These are phyloP conservation scores for Acanthamoeba castellanii DNA, from an alignment of 208 protist species.

Conservation along the genomic window DNA sequence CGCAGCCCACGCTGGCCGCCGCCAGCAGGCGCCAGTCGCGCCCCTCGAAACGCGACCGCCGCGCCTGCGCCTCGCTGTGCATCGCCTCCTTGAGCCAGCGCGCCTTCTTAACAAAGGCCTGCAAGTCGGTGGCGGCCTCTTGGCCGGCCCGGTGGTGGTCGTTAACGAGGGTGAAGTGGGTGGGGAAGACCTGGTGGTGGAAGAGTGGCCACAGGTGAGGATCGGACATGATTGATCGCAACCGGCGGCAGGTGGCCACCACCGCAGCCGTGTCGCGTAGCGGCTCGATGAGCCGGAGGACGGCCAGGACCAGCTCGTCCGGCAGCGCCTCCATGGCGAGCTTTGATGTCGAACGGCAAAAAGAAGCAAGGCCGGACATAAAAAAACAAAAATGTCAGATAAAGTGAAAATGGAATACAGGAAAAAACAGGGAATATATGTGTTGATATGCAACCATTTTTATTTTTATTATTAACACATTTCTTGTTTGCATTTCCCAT, in stretches of 20 bases:
- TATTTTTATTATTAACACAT: too few species aligned
- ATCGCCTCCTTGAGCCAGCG: background rate
- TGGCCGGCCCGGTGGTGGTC: too few species aligned
- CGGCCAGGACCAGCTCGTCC: background rate
- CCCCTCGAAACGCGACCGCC: background rate
- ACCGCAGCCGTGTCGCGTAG: background rate
- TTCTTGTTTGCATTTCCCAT: too few species aligned
- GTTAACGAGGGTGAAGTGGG: background rate
- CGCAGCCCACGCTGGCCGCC: background rate
- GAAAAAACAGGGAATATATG: too few species aligned
- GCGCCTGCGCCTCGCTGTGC: background rate
- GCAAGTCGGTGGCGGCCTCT: background rate
- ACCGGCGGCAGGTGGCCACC: background rate
- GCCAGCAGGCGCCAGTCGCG: background rate
- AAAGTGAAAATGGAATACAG: too few species aligned
- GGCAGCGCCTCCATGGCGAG: background rate
- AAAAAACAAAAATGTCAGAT: too few species aligned
- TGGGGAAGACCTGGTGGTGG: background rate
- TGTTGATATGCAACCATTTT: too few species aligned
- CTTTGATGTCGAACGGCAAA: too few species aligned
- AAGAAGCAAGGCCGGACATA: too few species aligned
- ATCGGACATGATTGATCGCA: background rate
- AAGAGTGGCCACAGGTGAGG: background rate
- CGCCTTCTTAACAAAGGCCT: background rate
- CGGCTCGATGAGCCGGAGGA: background rate